These are phyloP conservation scores for Sporothrix schenckii DNA, from an alignment of 2,329 filamentous ascomycete species.

Conservation along the genomic window DNA sequence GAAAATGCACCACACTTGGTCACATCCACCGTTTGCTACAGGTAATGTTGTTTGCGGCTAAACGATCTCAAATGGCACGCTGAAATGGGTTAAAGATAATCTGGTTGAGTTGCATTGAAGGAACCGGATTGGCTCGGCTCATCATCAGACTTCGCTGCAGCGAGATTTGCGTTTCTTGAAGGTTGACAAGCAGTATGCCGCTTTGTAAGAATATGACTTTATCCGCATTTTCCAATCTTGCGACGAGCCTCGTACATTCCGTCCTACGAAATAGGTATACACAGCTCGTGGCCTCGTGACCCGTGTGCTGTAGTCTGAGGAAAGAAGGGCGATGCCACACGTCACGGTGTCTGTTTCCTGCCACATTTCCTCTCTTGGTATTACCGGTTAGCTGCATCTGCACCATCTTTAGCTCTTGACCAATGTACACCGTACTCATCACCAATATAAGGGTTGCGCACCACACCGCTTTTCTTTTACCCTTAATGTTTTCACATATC, in stretches of 20 bases:
- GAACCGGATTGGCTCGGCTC: slow-evolving; percentile 1
- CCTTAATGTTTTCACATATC: not conserved
- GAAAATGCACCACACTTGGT: not conserved
- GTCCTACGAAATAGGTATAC: not conserved
- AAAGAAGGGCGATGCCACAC: slow-evolving; percentile 2
- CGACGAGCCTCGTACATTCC: not conserved
- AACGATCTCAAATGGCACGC: slow-evolving; percentile 17
- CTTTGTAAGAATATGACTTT: not conserved
- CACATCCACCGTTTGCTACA: not conserved
- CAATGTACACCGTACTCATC: not conserved
- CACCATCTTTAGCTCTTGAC: not conserved
- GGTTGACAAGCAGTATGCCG: not conserved
- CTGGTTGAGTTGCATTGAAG: not conserved
- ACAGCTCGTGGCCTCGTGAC: slow-evolving; percentile 5
- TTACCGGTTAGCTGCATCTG: slow-evolving; percentile 22
- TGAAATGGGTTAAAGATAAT: not conserved
- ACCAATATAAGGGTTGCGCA: slow-evolving; percentile 8
- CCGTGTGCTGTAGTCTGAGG: not conserved
- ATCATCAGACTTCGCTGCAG: not conserved
- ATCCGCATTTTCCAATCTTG: not conserved
- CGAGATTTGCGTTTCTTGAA: not conserved
- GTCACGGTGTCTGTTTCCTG: slow-evolving; percentile 4
- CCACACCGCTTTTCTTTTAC: slow-evolving; percentile 10
- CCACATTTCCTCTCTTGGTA: not conserved
- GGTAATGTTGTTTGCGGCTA: not conserved